phyloP scores from a whole-genome alignment of 805 yeast genomes.

The Metschnikowia drakensbergensis region DNA sequence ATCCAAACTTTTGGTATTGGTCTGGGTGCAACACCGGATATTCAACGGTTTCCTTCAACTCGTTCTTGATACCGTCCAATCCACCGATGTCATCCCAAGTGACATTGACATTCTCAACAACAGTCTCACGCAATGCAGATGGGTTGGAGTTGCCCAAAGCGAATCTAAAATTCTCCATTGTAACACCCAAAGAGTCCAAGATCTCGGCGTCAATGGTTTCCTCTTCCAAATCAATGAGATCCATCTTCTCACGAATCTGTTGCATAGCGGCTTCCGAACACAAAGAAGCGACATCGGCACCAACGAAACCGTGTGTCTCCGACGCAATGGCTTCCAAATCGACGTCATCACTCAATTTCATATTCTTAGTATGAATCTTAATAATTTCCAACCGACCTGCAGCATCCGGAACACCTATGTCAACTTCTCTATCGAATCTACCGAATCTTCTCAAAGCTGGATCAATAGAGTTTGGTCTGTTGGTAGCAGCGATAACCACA shows the following conservation, averaged over 20 bases:
- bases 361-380: conserved; percentile 96
- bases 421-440: conserved; percentile 82
- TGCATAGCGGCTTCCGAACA: conserved; percentile 99
- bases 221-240: conserved; percentile 90
- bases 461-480: conserved; percentile 81
- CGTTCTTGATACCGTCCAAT: conserved; percentile 90
- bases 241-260: conserved; percentile 99
- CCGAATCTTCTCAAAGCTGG: conserved; percentile 85
- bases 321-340: conserved; percentile 94
- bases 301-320: conserved; percentile 99
- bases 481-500: conserved; percentile 97
- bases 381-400: conserved; percentile 96
- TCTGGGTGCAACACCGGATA: conserved; percentile 99
- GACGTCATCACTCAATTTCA: conserved; percentile 93
- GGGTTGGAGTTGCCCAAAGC: conserved; percentile 98
- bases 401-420: conserved; percentile 94
- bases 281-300: conserved; percentile 96
- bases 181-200: conserved; percentile 92
- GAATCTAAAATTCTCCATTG: conserved; percentile 98
- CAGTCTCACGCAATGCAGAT: conserved; percentile 98
- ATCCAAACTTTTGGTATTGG: conserved; percentile 95
- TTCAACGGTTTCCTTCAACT: conserved; percentile 97
- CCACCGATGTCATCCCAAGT: conserved; percentile 99
- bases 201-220: conserved; percentile 97
- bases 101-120: conserved; percentile 96